Evolutionary conservation across 1,139 yeast species (phyloP).

Genomic region (Blastobotrys apis): DNA sequence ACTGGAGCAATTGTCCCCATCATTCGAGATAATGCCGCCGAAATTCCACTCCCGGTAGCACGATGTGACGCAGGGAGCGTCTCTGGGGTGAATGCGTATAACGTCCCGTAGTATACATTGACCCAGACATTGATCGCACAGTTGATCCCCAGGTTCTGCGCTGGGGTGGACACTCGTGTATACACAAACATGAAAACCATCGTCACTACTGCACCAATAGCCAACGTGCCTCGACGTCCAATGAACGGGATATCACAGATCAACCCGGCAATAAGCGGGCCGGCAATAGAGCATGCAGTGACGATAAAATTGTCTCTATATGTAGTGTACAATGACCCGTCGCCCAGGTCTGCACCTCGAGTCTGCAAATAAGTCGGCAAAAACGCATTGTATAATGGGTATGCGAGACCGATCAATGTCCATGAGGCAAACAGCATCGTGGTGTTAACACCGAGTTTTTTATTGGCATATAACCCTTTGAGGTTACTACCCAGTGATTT

Average conservation of each 20-base stretch:
- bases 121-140: constrained; percentile 48
- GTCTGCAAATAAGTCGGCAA: constrained; percentile 46
- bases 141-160: constrained; percentile 50
- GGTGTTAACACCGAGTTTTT: constrained; percentile 41
- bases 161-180: constrained; percentile 48
- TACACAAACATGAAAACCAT: constrained; percentile 58
- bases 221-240: constrained; percentile 56
- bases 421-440: constrained; percentile 44
- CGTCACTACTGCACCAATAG: constrained; percentile 48
- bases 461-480: constrained; percentile 39
- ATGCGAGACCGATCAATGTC: constrained; percentile 50
- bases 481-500: constrained; percentile 18
- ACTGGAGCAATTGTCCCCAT: constrained; percentile 48
- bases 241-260: constrained; percentile 40
- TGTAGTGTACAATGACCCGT: constrained; percentile 39
- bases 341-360: constrained; percentile 43
- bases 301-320: constrained; percentile 52
- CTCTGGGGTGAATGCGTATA: constrained; percentile 58
- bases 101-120: constrained; percentile 51
- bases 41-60: constrained; percentile 52
- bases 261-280: constrained; percentile 52
- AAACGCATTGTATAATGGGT: constrained; percentile 50
- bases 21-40: constrained; percentile 44
- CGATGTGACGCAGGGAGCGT: constrained; percentile 53
- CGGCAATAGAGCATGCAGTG: constrained; percentile 49